A percentile compares a stretch with the other conserved stretches of the same genome.
Evolutionary conservation across 768 basidiomycete species (phyloP).

Genomic region (Paxillus involutus): DNA sequence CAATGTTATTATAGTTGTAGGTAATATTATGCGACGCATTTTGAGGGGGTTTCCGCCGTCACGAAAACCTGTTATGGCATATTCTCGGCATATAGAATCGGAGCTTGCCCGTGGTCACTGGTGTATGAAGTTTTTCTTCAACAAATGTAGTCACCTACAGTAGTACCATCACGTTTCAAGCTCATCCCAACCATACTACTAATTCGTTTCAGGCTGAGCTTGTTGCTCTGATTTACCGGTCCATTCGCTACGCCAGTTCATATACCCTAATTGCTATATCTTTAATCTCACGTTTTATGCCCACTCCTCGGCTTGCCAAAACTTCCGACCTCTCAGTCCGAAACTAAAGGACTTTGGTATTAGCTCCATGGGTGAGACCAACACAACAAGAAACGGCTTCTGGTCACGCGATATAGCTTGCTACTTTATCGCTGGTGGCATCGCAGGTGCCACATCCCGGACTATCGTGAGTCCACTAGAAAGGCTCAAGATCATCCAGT

Average conservation of each 20-base stretch:
- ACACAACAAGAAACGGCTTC: slow-evolving; percentile 27
- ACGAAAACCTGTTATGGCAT: too few species aligned
- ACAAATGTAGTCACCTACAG: too few species aligned
- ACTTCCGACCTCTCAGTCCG: slow-evolving; percentile 6
- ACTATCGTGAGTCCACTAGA: slow-evolving; percentile 94
- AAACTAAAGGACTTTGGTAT: slow-evolving; percentile 4
- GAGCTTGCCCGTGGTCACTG: too few species aligned
- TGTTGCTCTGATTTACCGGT: not conserved
- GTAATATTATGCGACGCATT: too few species aligned
- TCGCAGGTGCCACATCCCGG: slow-evolving; percentile 68
- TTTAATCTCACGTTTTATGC: slow-evolving; percentile 6
- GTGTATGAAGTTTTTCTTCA: too few species aligned
- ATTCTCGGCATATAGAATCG: too few species aligned
- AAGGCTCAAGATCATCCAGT: slow-evolving; percentile 96
- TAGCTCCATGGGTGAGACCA: slow-evolving; percentile 22
- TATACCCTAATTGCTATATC: slow-evolving; percentile 1
- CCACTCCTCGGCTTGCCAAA: slow-evolving; percentile 1
- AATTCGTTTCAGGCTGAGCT: slow-evolving; percentile 1
- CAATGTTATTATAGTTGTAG: too few species aligned
- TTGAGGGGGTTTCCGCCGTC: too few species aligned
- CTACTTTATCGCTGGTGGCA: slow-evolving; percentile 56
- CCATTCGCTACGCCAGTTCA: slow-evolving; percentile 1
- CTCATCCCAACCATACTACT: too few species aligned
- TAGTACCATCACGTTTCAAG: too few species aligned
- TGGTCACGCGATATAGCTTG: slow-evolving; percentile 34